Percentiles rank a stretch among this genome's conserved stretches.
phyloP scores from a whole-genome alignment of 2,329 filamentous ascomycete species.

The Colletotrichum lini region DNA sequence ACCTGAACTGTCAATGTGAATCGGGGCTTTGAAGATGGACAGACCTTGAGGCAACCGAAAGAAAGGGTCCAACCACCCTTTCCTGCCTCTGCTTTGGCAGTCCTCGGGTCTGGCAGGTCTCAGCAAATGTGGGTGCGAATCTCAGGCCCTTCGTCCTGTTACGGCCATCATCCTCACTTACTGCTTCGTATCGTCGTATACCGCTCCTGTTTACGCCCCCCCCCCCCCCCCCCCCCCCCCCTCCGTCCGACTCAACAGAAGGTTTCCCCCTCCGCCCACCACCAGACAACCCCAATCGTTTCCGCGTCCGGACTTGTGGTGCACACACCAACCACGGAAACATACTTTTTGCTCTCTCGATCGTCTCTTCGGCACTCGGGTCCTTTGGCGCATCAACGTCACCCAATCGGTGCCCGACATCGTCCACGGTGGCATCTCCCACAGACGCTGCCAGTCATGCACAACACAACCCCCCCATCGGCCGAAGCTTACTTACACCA shows the following conservation, averaged over 20 bases:
- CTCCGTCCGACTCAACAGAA: constrained; percentile 26
- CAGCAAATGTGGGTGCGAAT: constrained; percentile 32
- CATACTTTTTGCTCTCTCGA: constrained; percentile 23
- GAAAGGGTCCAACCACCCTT: constrained; percentile 23
- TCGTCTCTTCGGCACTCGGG: constrained; percentile 16
- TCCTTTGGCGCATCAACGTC: constrained; percentile 22
- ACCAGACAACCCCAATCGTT: not conserved
- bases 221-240: not conserved
- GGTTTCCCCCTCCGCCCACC: constrained; percentile 15
- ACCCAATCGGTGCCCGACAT: constrained; percentile 37
- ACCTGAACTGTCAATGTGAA: constrained; percentile 33
- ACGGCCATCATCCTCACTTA: not conserved
- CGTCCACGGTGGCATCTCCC: constrained; percentile 26
- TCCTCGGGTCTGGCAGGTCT: constrained; percentile 9
- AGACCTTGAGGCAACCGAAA: constrained; percentile 19
- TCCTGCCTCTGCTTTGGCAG: constrained; percentile 1
- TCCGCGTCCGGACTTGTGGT: not conserved
- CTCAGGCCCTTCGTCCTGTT: constrained; percentile 7
- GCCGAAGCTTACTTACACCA: constrained; percentile 39
- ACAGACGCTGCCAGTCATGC: constrained; percentile 40
- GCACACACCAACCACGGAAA: not conserved
- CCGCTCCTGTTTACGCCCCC: not conserved
- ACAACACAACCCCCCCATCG: constrained; percentile 36
- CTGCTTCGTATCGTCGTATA: not conserved
- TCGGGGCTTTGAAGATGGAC: constrained; percentile 10